Percentiles rank a stretch among this genome's conserved stretches.
These are phyloP conservation scores for Lentinula raphanica DNA, from an alignment of 768 basidiomycete species.

Conservation along the genomic window DNA sequence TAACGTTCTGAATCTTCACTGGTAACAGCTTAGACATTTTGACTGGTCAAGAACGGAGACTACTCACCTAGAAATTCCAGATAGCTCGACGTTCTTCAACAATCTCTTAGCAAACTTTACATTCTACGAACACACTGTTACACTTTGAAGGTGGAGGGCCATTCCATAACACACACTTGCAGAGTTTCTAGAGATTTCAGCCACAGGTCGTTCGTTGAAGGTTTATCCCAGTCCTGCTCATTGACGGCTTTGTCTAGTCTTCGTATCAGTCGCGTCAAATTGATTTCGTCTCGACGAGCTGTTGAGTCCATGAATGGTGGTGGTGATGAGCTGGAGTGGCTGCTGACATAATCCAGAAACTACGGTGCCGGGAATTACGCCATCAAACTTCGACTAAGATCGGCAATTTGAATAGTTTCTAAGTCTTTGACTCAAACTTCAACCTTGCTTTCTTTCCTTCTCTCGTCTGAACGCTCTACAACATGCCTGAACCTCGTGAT, in stretches of 20 bases:
- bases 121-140: slow-evolving; percentile 30
- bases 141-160: not conserved
- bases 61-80: slow-evolving; percentile 42
- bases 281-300: slow-evolving; percentile 56
- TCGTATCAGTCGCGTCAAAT: slow-evolving; percentile 55
- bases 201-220: slow-evolving; percentile 34
- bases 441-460: not conserved
- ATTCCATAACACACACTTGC: slow-evolving; percentile 40
- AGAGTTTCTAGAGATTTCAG: slow-evolving; percentile 49
- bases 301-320: not conserved
- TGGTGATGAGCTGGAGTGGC: not conserved
- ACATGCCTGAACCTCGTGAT: not conserved
- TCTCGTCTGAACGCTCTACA: not conserved
- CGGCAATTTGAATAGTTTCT: too few species aligned
- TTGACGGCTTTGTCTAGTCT: slow-evolving; percentile 53
- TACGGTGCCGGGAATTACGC: not conserved
- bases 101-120: slow-evolving; percentile 54
- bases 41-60: too few species aligned
- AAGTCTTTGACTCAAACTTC: not conserved
- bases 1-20: slow-evolving; percentile 42
- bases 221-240: slow-evolving; percentile 33
- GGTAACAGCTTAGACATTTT: not conserved
- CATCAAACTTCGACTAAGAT: not conserved
- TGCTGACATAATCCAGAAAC: not conserved
- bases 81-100: slow-evolving; percentile 52